Evolutionary conservation across 2,329 filamentous ascomycete species (phyloP), one percentile per base, ranked within the genome.

Genomic region (Claviceps sp.): DNA sequence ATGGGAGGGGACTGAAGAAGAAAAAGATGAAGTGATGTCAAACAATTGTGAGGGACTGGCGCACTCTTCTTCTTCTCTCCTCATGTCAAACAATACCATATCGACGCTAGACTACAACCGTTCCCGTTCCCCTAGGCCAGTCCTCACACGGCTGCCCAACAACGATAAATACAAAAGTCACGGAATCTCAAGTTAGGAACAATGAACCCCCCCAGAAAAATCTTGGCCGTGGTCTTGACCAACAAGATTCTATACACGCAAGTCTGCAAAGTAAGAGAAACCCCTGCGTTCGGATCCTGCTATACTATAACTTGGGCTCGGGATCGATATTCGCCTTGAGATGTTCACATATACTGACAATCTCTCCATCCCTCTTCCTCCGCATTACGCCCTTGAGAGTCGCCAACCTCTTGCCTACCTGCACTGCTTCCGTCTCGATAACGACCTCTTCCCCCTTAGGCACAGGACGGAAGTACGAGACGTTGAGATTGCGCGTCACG

Each of bases 401-500:
- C 48, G 71, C 71, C 56, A 85, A 55, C 51, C 71, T 71, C 62
- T 70, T 73, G 2, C 83, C 82, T 17, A 74, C 65, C 55, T 80
- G 75, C 5, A 83, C 65, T 16, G 83, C 64, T 58, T 82, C 77
- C 56, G 75, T 76, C 56, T 78, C 71, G 44, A 86, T 61, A 20
- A 77, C 58, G 8, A 80, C 66, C 56, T 71, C 69, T 1, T 66
- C 67, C 9, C 77, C 80, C 13, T 63, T 60, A 1, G 77, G 76
- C 3, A 77, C 72, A 1, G 84, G 83, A 1, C 81, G 73, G 54
- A 88, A 66, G 63, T 85, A 88, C 0, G 80, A 85, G 43, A 84
- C 74, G 59, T 76, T 80, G 50, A 88, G 70, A 26, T 78, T 82
- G 53, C 84, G 75, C 60, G 73, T 80, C 26, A 88, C 82, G 39